Conservation (phyloP, 1,284 basidiomycete genomes). For the Puccinia horiana region DNA sequence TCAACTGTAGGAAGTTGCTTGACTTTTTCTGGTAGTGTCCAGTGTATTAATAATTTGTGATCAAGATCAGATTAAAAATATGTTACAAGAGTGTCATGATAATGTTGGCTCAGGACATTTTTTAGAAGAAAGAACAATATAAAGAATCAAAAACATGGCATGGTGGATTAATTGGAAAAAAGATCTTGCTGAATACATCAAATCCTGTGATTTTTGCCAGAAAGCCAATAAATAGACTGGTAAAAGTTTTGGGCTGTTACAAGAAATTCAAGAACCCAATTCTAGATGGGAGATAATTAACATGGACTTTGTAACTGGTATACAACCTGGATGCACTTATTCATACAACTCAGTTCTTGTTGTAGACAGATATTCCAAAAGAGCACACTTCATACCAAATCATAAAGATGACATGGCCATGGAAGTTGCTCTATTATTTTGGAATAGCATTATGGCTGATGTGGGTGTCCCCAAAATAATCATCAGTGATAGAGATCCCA, state of each 20-base stretch:
- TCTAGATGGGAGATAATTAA: not conserved
- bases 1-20: no score
- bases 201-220: no score
- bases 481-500: no score
- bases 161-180: not conserved
- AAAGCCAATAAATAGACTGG: constrained; percentile 5
- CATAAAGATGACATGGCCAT: constrained; percentile 9
- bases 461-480: no score
- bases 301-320: constrained; percentile 14
- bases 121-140: not conserved
- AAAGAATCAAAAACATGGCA: not conserved
- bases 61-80: no score
- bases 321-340: not conserved
- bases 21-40: no score
- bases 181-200: not conserved
- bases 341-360: no score
- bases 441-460: no score
- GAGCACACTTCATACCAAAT: not conserved
- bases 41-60: no score
- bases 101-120: not conserved
- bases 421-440: no score
- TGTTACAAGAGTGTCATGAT: no score
- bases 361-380: not conserved
- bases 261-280: not conserved
- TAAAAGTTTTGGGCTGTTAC: not conserved